These are phyloP conservation scores for Mollisia scopiformis DNA, from an alignment of 2,329 filamentous ascomycete genomes.

Conservation along the genomic window DNA sequence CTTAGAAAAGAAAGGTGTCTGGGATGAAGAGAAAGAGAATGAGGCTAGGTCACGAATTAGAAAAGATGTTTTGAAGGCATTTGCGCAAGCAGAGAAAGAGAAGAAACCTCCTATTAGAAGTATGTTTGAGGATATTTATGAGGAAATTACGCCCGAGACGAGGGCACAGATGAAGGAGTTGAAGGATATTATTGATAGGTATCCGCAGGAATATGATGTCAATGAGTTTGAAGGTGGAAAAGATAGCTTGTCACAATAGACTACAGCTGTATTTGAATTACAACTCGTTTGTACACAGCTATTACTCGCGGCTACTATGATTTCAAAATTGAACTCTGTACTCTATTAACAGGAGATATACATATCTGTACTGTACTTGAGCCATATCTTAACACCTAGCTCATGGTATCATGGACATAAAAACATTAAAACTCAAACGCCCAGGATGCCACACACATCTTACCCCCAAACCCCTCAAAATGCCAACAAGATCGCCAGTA, in stretches of 20 bases:
- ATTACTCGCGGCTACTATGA: no score
- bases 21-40: conserved; percentile 84
- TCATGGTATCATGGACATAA: neutral
- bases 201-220: conserved; percentile 91
- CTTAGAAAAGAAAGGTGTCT: conserved; percentile 80
- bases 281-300: no score
- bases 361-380: neutral
- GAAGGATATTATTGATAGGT: conserved; percentile 76
- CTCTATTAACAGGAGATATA: neutral
- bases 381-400: neutral
- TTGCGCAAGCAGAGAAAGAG: conserved; percentile 79
- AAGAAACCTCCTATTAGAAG: conserved; percentile 73
- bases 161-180: conserved; percentile 76
- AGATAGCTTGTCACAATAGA: conserved; percentile 26
- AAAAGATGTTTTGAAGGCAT: conserved; percentile 81
- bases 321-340: neutral
- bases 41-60: conserved; percentile 66
- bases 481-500: neutral
- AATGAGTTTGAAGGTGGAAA: conserved; percentile 73
- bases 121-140: conserved; percentile 90
- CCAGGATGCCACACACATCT: no score
- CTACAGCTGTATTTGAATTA: neutral
- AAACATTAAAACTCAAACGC: no score
- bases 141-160: conserved; percentile 80
- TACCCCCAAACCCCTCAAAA: neutral